Conservation (phyloP, 768 basidiomycete genomes). For the Mycena floridula region DNA sequence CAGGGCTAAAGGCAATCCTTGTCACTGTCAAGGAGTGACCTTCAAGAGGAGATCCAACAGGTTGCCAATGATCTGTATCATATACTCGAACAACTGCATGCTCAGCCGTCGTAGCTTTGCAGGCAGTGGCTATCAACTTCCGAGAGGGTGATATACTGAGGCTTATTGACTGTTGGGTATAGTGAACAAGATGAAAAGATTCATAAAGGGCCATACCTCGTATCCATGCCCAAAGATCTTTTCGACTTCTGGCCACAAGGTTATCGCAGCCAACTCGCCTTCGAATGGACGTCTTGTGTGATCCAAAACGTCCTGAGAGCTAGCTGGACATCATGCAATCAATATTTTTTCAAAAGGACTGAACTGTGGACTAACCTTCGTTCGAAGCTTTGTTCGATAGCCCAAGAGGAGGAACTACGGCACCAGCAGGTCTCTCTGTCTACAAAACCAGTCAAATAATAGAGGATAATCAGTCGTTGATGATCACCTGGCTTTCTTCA, state of each 20-base stretch:
- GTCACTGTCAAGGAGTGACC: slow-evolving; percentile 92
- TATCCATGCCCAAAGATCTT: slow-evolving; percentile 76
- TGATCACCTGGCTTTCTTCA: slow-evolving; percentile 43
- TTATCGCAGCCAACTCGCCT: slow-evolving; percentile 79
- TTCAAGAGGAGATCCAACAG: slow-evolving; percentile 61
- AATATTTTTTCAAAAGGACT: neutral
- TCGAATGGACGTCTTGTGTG: slow-evolving; percentile 64
- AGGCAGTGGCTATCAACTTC: slow-evolving; percentile 78
- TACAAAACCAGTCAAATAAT: slow-evolving; percentile 19
- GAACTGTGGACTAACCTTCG: slow-evolving; percentile 42
- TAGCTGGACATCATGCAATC: neutral
- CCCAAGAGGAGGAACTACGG: slow-evolving; percentile 89
- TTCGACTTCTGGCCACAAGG: slow-evolving; percentile 95
- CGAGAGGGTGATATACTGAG: slow-evolving; percentile 69
- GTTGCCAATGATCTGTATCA: slow-evolving; percentile 64
- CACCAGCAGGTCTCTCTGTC: slow-evolving; percentile 64
- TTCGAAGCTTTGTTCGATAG: slow-evolving; percentile 89
- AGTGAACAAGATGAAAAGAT: neutral
- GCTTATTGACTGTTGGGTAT: slow-evolving; percentile 58
- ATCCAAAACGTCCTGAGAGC: neutral
- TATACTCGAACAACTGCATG: slow-evolving; percentile 88
- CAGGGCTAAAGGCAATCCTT: slow-evolving; percentile 81
- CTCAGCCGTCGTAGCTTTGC: slow-evolving; percentile 80
- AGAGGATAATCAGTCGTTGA: neutral
- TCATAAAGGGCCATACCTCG: slow-evolving; percentile 2